Conservation (phyloP, 257 asterid genomes). For the Euphrasia confusa region DNA sequence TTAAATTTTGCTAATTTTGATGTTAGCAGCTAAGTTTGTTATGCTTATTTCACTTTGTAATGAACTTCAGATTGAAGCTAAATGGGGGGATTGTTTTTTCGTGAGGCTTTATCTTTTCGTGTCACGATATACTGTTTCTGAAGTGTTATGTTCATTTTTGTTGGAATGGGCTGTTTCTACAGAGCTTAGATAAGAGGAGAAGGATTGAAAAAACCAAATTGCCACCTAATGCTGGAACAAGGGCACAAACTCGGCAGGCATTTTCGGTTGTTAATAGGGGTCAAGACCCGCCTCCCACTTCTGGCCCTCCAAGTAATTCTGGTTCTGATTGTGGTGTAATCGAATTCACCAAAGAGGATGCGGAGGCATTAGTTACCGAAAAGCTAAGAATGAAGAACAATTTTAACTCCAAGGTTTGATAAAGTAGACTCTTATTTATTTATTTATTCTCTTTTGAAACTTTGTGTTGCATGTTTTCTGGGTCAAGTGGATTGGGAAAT, state of each 20-base stretch:
- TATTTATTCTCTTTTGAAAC: constrained; percentile 14
- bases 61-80: neutral
- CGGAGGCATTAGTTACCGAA: constrained; percentile 66
- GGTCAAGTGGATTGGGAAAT: constrained; percentile 8
- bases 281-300: constrained; percentile 53
- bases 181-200: constrained; percentile 73
- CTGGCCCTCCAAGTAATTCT: constrained; percentile 65
- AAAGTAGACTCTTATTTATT: neutral
- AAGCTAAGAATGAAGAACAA: constrained; percentile 62
- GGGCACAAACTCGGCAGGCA: constrained; percentile 57
- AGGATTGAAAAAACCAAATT: constrained; percentile 52
- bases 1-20: neutral
- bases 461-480: constrained; percentile 5
- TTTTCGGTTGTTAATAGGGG: constrained; percentile 70
- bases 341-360: constrained; percentile 70
- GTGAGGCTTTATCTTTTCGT: neutral
- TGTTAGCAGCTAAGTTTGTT: neutral
- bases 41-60: neutral
- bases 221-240: constrained; percentile 48
- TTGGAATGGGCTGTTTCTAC: constrained; percentile 20
- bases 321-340: constrained; percentile 52
- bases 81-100: neutral
- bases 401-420: constrained; percentile 43
- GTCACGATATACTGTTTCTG: neutral
- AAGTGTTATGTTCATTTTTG: neutral